phyloP scores from a whole-genome alignment of 495 filamentous ascomycete genomes.

The Xylaria castorea region DNA sequence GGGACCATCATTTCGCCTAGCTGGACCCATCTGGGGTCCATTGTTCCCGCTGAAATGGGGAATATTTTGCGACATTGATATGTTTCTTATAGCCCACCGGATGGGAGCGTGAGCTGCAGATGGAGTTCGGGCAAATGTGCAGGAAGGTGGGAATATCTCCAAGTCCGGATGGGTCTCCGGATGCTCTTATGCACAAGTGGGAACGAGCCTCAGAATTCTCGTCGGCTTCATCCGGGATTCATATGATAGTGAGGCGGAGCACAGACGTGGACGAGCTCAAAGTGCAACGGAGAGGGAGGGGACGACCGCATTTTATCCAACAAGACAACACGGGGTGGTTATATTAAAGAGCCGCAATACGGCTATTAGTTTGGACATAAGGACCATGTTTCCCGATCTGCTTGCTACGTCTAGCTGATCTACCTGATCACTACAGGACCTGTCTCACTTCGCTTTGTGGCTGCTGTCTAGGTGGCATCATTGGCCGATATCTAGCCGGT shows the following conservation, averaged over 20 bases:
- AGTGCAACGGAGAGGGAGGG: not conserved
- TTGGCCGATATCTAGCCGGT: not conserved
- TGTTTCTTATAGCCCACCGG: not conserved
- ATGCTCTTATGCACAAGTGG: not conserved
- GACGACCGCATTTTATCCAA: not conserved
- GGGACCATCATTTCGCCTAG: not conserved
- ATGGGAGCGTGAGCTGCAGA: not conserved
- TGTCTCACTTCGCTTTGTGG: not conserved
- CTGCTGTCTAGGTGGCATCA: not conserved
- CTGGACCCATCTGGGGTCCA: conserved; percentile 3
- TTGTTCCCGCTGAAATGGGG: conserved; percentile 10
- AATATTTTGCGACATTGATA: conserved; percentile 9
- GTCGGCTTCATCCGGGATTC: not conserved
- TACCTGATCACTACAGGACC: not conserved
- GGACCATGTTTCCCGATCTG: not conserved
- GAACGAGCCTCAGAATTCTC: not conserved
- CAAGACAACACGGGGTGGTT: not conserved
- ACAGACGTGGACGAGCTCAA: not conserved
- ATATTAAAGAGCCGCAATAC: conserved; percentile 3
- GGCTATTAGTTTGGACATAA: not conserved
- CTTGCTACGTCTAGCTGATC: not conserved
- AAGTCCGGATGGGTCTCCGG: not conserved
- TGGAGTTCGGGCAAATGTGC: conserved; percentile 6
- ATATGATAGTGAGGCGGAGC: not conserved
- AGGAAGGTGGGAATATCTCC: not conserved